Percentiles rank a stretch among this genome's conserved stretches.
Evolutionary conservation across 768 basidiomycete genomes (phyloP).

Genomic region (Boletus speciosus): DNA sequence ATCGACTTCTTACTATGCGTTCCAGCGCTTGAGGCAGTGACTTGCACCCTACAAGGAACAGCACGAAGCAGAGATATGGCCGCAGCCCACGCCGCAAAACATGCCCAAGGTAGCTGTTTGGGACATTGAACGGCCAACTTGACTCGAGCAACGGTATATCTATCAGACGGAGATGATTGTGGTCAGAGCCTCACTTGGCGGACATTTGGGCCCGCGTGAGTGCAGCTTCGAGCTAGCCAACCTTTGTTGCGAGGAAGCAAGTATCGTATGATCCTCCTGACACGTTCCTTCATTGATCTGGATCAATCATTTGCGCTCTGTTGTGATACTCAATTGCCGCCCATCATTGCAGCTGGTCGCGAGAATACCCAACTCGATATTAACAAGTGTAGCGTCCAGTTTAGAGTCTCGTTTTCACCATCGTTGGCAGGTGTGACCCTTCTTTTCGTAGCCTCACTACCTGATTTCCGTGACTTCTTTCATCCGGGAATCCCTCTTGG

Average conservation of each 20-base stretch:
- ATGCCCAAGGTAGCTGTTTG: neutral
- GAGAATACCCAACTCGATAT: too few species aligned
- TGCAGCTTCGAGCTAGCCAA: neutral
- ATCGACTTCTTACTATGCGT: neutral
- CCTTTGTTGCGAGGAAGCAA: neutral
- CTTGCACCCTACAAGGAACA: neutral
- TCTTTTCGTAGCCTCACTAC: neutral
- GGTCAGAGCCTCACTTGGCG: neutral
- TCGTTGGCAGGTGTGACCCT: neutral
- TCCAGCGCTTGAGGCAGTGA: neutral
- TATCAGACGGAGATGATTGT: constrained; percentile 8
- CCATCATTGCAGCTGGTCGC: neutral
- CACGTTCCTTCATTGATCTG: neutral
- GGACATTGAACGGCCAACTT: constrained; percentile 1
- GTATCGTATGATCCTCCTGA: neutral
- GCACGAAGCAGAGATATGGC: neutral
- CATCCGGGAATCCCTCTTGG: neutral
- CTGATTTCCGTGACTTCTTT: neutral
- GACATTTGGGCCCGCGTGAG: constrained; percentile 5
- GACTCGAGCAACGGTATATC: too few species aligned
- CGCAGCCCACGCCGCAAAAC: neutral
- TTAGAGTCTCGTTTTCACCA: too few species aligned
- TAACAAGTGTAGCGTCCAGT: neutral
- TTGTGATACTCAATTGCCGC: neutral
- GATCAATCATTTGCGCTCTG: too few species aligned